These are phyloP conservation scores for Globisporangium mamillatum DNA, from an alignment of 352 stramenopile species.

Conservation along the genomic window DNA sequence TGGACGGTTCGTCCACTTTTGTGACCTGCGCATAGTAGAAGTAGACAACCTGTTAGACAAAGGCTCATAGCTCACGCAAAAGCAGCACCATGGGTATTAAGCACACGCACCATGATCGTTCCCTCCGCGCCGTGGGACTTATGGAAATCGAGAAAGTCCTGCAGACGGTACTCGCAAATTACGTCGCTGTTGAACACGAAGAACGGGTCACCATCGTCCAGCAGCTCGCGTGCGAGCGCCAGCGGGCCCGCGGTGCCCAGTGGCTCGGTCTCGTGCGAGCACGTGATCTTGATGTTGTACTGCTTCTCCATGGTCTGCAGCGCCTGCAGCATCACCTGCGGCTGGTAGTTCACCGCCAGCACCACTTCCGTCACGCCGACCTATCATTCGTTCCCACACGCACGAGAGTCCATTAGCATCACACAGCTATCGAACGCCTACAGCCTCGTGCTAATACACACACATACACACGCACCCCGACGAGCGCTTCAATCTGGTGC, in stretches of 20 bases:
- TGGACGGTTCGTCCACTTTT: constrained; percentile 85
- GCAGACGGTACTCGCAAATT: constrained; percentile 81
- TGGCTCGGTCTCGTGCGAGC: constrained; percentile 83
- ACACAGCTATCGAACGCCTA: background rate
- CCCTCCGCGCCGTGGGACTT: constrained; percentile 71
- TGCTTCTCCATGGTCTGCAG: constrained; percentile 80
- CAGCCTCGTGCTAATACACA: background rate
- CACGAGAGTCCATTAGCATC: background rate
- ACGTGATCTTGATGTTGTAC: constrained; percentile 90
- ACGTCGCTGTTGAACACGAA: constrained; percentile 92
- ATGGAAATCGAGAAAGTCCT: constrained; percentile 82
- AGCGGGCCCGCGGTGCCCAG: constrained; percentile 82
- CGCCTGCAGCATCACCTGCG: constrained; percentile 83
- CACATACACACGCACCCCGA: constrained; percentile 37
- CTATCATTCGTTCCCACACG: constrained; percentile 21
- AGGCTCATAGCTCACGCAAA: background rate
- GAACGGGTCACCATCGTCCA: constrained; percentile 86
- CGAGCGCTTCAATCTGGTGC: constrained; percentile 89
- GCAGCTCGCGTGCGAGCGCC: constrained; percentile 73
- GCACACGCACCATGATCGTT: constrained; percentile 55
- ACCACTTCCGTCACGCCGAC: constrained; percentile 89
- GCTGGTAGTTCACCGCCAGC: constrained; percentile 89
- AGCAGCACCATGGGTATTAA: background rate
- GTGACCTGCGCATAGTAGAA: constrained; percentile 32
- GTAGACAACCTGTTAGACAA: background rate